Base-by-base conservation (phyloP, 305 asterid species). In the Fraxinus sp. region DNA sequence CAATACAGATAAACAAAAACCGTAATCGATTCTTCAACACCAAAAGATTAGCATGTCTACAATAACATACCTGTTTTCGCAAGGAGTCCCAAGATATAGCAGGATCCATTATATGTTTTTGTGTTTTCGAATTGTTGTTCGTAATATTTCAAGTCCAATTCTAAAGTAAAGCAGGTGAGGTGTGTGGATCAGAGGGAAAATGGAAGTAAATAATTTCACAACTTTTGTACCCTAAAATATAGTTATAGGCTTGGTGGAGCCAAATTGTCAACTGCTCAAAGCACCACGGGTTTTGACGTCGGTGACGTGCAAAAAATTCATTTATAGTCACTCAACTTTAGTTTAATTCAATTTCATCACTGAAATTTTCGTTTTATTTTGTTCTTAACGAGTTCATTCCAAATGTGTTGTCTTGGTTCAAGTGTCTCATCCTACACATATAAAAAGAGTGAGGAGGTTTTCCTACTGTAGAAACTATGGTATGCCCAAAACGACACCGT, bases 71-170 rank as follows among this genome's bases (percentile, higher is more conserved):
- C 98, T 94, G 95, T 80, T 94, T 94, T 22, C 97, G 94, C 90
- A 94, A 89, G 85, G 97, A 91, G 82, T 94, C 98, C 98, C 98
- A 94, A 20, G 98, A 92, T 87, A 78, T 86, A 13, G 94, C 90
- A 81, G 93, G 94, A 89, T 94, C 98, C 95, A 91, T 92, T 28
- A 8, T 32, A 16, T 49, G 10, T 6, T 43, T 43, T 43, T 11
- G 5, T 43, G 55, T 59, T 7, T 57, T 20, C 28, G 68, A 57
- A 16, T 57, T 57, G 66, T 64, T 77, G 70, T 84, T 24, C 6
- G 79, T 26, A 35, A 59, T 46, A 43, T 35, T 28, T 14, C 8
- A 14, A 75, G 70, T 36, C 66, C 3, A 22, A 13, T 30, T 32
- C 22, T 18, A 0, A 20, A 16, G 16, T 66, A 30, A 14, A 30